Conservation (phyloP, 2,329 filamentous ascomycete genomes). For the Colletotrichum falcatum region DNA sequence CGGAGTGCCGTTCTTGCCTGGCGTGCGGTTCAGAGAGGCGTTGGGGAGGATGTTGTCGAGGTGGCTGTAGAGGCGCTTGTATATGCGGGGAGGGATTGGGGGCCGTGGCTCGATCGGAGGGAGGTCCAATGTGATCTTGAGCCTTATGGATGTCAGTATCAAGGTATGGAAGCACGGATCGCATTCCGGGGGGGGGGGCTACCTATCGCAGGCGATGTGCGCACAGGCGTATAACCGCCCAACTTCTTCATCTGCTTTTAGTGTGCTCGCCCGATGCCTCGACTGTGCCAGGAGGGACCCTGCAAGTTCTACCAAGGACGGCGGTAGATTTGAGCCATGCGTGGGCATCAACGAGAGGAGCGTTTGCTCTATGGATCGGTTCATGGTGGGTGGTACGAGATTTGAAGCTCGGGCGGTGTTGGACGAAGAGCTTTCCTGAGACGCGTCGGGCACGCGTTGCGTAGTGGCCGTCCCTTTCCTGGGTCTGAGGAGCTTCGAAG, state of each 20-base stretch:
- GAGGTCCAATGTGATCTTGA: conserved; percentile 81
- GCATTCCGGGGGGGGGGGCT: conserved; percentile 36
- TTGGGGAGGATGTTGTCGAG: conserved; percentile 78
- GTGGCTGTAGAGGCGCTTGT: conserved; percentile 85
- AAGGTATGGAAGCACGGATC: neutral
- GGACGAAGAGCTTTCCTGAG: conserved; percentile 16
- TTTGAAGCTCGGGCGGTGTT: neutral
- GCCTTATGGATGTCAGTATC: conserved; percentile 56
- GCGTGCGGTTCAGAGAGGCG: conserved; percentile 50
- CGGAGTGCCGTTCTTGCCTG: conserved; percentile 48
- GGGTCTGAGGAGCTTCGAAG: neutral
- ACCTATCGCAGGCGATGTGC: conserved; percentile 91
- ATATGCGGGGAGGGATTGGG: conserved; percentile 82
- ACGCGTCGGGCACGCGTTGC: conserved; percentile 36
- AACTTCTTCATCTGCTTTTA: conserved; percentile 89
- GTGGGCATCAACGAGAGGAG: conserved; percentile 81
- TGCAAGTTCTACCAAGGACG: conserved; percentile 77
- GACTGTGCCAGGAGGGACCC: conserved; percentile 84
- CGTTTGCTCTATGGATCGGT: conserved; percentile 78
- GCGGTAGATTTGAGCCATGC: conserved; percentile 74
- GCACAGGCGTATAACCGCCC: conserved; percentile 87
- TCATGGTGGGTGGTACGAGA: conserved; percentile 65
- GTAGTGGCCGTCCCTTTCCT: neutral
- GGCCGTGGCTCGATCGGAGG: conserved; percentile 81
- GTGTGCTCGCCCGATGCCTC: conserved; percentile 77